Conservation (phyloP, 2,329 filamentous ascomycete species). For the Microdochium trichocladiopsis region DNA sequence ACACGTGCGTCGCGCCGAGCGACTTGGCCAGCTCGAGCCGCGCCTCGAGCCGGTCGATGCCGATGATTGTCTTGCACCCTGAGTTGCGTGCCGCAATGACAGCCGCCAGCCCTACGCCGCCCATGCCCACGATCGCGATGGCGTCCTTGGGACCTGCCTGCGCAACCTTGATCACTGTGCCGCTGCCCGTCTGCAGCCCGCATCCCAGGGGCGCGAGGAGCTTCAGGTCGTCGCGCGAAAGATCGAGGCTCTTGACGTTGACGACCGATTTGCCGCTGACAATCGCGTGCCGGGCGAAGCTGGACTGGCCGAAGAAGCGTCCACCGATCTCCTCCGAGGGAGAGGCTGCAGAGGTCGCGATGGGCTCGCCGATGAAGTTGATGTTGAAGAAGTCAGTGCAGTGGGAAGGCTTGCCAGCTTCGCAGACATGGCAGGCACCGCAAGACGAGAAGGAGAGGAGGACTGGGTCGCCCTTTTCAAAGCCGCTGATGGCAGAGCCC, state of each 20-base stretch:
- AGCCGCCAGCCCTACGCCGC: constrained; percentile 30
- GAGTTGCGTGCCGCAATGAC: constrained; percentile 27
- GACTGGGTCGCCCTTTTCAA: constrained; percentile 15
- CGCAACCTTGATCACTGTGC: constrained; percentile 28
- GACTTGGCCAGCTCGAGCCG: constrained; percentile 32
- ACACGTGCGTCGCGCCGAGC: constrained; percentile 33
- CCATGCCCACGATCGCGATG: constrained; percentile 28
- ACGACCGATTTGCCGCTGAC: constrained; percentile 15
- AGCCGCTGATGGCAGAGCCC: background rate
- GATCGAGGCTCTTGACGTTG: constrained; percentile 6
- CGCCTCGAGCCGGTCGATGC: constrained; percentile 32
- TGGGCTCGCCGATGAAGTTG: constrained; percentile 46
- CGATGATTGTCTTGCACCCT: constrained; percentile 28
- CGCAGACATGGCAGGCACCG: constrained; percentile 16
- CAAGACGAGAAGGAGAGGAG: constrained; percentile 26
- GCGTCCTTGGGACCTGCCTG: constrained; percentile 15
- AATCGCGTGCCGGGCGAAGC: constrained; percentile 15
- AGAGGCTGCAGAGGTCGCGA: constrained; percentile 8
- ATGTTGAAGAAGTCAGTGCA: constrained; percentile 38
- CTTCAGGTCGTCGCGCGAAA: constrained; percentile 5
- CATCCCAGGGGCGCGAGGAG: constrained; percentile 32
- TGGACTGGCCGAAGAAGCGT: constrained; percentile 25
- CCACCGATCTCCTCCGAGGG: constrained; percentile 11
- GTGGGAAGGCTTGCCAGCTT: constrained; percentile 7
- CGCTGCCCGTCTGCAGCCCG: constrained; percentile 34